Conservation (phyloP, 164 flowering plant genomes). For the Malania oleifera region DNA sequence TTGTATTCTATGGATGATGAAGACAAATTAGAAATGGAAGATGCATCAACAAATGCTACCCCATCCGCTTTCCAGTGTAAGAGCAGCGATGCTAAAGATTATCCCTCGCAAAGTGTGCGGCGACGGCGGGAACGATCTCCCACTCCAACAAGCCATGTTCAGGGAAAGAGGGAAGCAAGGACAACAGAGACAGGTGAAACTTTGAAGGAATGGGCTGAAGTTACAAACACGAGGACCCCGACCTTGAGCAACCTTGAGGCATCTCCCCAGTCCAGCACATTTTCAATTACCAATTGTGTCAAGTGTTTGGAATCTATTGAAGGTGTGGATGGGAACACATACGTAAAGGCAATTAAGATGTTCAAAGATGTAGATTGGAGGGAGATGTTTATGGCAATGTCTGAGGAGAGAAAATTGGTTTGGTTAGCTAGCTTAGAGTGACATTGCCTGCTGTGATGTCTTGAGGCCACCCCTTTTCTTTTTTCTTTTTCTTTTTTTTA, state of each 20-base stretch:
- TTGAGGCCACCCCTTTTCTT: too few relatives aligned
- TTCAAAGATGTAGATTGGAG: slow-evolving; percentile 17
- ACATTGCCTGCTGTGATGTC: neutral
- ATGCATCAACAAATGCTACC: slow-evolving; percentile 13
- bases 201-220: slow-evolving; percentile 1
- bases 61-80: slow-evolving; percentile 8
- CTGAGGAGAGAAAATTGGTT: slow-evolving; percentile 10
- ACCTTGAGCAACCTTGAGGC: neutral
- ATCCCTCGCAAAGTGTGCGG: slow-evolving; percentile 1
- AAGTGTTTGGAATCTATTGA: slow-evolving; percentile 12
- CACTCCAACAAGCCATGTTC: slow-evolving; percentile 4
- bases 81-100: slow-evolving; percentile 9
- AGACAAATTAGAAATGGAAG: slow-evolving; percentile 9
- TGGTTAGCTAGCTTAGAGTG: slow-evolving; percentile 15
- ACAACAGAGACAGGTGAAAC: neutral
- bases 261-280: neutral
- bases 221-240: neutral
- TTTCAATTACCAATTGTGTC: slow-evolving; percentile 13
- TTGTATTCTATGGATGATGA: neutral
- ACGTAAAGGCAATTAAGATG: slow-evolving; percentile 15
- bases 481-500: too few relatives aligned
- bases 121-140: neutral
- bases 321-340: slow-evolving; percentile 14
- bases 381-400: slow-evolving; percentile 20
- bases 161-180: neutral